phyloP scores from a whole-genome alignment of 352 stramenopile species.

The Globisporangium recalcitrans region DNA sequence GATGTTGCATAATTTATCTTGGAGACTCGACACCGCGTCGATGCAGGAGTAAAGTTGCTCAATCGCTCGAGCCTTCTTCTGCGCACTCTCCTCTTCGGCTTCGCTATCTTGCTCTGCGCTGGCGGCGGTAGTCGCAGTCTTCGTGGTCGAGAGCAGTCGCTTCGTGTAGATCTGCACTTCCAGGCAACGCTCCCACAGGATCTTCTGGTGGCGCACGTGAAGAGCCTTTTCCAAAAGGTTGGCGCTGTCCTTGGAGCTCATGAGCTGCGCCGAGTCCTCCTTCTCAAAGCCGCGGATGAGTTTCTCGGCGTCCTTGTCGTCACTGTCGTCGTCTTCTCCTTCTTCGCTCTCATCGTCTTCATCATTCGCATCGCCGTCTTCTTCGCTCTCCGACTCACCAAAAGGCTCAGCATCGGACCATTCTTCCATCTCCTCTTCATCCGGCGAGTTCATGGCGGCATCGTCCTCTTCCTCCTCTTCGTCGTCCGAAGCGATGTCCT shows the following conservation, averaged over 20 bases:
- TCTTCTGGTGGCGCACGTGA: constrained; percentile 79
- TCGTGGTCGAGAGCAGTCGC: constrained; percentile 50
- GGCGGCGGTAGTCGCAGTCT: constrained; percentile 19
- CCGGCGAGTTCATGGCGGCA: constrained; percentile 42
- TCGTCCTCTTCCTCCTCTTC: constrained; percentile 6
- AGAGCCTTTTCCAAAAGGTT: constrained; percentile 73
- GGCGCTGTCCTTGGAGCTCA: constrained; percentile 70
- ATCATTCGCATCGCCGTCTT: constrained; percentile 21
- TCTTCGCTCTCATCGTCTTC: constrained; percentile 28
- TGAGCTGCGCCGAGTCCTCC: constrained; percentile 67
- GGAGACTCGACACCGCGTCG: constrained; percentile 46
- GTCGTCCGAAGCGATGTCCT: constrained; percentile 31
- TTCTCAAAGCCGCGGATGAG: constrained; percentile 78
- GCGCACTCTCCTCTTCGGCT: constrained; percentile 17
- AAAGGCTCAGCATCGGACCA: constrained; percentile 86
- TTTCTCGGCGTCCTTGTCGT: constrained; percentile 59
- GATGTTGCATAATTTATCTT: constrained; percentile 67
- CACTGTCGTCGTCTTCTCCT: constrained; percentile 30
- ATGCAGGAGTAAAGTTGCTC: constrained; percentile 62
- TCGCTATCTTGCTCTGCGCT: constrained; percentile 13
- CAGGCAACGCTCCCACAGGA: constrained; percentile 80
- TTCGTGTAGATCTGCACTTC: constrained; percentile 86
- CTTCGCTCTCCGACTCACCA: constrained; percentile 51
- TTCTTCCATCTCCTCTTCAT: constrained; percentile 67
- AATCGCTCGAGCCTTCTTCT: constrained; percentile 35